A percentile compares a stretch with the other conserved stretches of the same genome.
These are phyloP conservation scores for Drechslerella dactyloides DNA, from an alignment of 2,329 filamentous ascomycete species.

Conservation along the genomic window DNA sequence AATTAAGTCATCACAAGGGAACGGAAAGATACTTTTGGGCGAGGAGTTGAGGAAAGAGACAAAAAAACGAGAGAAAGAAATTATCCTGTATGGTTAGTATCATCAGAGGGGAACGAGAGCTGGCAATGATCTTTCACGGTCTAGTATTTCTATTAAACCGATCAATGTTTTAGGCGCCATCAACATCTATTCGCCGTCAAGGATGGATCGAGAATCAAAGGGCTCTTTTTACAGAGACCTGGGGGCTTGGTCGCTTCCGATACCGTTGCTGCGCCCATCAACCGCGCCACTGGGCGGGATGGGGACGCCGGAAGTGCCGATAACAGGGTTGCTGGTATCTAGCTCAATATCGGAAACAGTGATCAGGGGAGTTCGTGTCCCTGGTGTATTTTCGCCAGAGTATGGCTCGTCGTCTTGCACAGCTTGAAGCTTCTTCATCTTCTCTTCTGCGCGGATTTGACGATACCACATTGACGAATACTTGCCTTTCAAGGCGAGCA, in stretches of 20 bases:
- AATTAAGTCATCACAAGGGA: neutral
- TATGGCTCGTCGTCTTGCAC: constrained; percentile 47
- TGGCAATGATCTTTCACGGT: constrained; percentile 6
- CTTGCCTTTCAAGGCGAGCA: constrained; percentile 72
- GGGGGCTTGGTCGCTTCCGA: constrained; percentile 26
- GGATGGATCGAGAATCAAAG: neutral
- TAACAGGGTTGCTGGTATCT: constrained; percentile 30
- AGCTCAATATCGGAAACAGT: constrained; percentile 41
- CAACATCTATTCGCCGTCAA: neutral
- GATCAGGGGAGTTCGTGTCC: constrained; percentile 38
- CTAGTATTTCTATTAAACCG: constrained; percentile 34
- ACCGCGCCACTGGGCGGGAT: constrained; percentile 35
- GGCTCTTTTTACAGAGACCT: constrained; percentile 38
- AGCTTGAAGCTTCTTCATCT: constrained; percentile 51
- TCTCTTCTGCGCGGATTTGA: constrained; percentile 74
- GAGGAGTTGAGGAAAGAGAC: constrained; percentile 6
- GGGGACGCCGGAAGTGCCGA: constrained; percentile 36
- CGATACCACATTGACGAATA: constrained; percentile 90
- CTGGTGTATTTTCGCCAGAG: constrained; percentile 47
- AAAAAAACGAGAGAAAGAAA: neutral
- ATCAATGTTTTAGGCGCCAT: constrained; percentile 2
- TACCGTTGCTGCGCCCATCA: constrained; percentile 25
- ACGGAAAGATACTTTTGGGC: constrained; percentile 1
- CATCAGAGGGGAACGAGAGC: neutral
- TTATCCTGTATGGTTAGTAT: neutral